Conservation (phyloP, 495 filamentous ascomycete genomes). For the Penicillium coffeae region DNA sequence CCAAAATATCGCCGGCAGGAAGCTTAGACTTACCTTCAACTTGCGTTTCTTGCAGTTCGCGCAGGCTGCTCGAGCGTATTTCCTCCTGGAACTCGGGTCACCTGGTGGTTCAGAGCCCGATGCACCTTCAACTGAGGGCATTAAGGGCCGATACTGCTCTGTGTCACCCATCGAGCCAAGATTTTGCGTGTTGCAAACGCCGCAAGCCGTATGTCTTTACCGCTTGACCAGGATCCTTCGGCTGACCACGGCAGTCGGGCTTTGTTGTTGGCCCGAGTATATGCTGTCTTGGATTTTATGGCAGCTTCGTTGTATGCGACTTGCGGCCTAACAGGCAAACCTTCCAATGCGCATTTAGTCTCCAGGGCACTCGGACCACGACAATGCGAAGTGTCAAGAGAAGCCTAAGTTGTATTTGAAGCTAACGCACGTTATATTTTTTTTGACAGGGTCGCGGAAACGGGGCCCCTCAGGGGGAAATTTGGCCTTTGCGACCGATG, state of each 20-base stretch:
- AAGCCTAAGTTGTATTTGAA: not conserved
- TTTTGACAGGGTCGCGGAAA: not conserved
- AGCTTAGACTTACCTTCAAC: not conserved
- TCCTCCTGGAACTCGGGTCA: not conserved
- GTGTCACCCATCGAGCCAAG: not conserved
- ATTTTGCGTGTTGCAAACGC: not conserved
- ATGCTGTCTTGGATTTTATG: too few relatives aligned
- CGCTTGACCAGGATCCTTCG: not conserved
- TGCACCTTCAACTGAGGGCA: not conserved
- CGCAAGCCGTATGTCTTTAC: not conserved
- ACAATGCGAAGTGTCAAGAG: not conserved
- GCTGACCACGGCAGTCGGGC: not conserved
- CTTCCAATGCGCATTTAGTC: not conserved
- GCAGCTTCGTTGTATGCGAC: too few relatives aligned
- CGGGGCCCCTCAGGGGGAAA: not conserved
- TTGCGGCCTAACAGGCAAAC: not conserved
- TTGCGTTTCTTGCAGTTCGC: not conserved
- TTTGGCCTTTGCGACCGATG: not conserved
- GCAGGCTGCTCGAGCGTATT: constrained; percentile 1
- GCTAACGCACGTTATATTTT: not conserved
- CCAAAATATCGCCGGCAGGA: not conserved
- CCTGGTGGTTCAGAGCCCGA: not conserved
- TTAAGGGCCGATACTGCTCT: not conserved
- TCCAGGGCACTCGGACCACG: not conserved
- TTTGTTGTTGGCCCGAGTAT: too few relatives aligned